Conservation (phyloP, 2,329 filamentous ascomycete genomes). For the Sarocladiaceae sp. region DNA sequence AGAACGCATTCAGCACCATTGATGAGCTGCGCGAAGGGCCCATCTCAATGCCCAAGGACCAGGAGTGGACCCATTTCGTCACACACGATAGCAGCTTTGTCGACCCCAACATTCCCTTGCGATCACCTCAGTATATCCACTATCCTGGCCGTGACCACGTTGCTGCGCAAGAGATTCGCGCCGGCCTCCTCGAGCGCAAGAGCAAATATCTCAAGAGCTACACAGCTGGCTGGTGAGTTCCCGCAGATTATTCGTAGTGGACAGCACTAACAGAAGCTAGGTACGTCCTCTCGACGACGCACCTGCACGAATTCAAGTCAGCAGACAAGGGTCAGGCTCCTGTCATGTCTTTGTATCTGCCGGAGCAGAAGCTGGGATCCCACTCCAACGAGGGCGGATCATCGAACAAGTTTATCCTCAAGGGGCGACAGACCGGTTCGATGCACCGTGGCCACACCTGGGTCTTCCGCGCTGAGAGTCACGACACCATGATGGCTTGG, state of each 20-base stretch:
- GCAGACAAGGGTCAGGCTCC: conserved; percentile 86
- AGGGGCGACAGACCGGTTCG: conserved; percentile 85
- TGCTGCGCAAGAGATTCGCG: conserved; percentile 74
- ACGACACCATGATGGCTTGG: conserved; percentile 97
- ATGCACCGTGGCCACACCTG: conserved; percentile 79
- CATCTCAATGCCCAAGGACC: conserved; percentile 87
- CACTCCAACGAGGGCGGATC: conserved; percentile 76
- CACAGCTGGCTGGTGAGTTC: conserved; percentile 78
- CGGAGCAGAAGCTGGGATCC: conserved; percentile 91
- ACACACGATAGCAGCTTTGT: conserved; percentile 78
- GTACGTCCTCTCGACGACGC: conserved; percentile 94
- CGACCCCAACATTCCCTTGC: conserved; percentile 72
- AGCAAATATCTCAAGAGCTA: conserved; percentile 99
- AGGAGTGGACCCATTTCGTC: conserved; percentile 84
- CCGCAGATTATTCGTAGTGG: not conserved
- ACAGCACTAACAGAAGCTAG: conserved; percentile 35
- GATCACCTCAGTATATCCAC: conserved; percentile 73
- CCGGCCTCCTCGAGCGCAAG: conserved; percentile 91
- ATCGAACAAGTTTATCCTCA: conserved; percentile 96
- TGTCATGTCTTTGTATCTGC: conserved; percentile 92
- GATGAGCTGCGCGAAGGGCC: conserved; percentile 80
- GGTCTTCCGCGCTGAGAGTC: conserved; percentile 64
- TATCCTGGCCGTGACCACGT: conserved; percentile 89
- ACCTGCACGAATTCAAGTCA: conserved; percentile 98
- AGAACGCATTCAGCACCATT: conserved; percentile 69